phyloP scores from a whole-genome alignment of 768 basidiomycete genomes.

The Mycena indigotica region DNA sequence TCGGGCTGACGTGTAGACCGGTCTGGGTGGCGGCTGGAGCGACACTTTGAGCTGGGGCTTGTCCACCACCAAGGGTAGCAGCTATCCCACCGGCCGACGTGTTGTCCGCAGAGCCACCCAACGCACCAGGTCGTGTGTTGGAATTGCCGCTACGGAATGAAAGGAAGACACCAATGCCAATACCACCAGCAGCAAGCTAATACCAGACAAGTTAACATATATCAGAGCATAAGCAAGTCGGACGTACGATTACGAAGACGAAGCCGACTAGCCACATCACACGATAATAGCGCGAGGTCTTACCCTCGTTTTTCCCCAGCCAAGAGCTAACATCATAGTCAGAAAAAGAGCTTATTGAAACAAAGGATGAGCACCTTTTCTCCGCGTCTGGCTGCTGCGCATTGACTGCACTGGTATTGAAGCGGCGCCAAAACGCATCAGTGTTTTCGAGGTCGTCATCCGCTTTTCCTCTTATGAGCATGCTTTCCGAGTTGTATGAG shows the following conservation, averaged over 20 bases:
- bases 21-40: background rate
- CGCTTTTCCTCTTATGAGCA: conserved; percentile 20
- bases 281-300: conserved; percentile 9
- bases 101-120: conserved; percentile 14
- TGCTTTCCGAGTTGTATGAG: background rate
- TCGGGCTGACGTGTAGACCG: conserved; percentile 15
- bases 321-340: conserved; percentile 8
- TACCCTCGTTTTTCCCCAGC: conserved; percentile 19
- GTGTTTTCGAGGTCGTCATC: conserved; percentile 19
- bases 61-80: background rate
- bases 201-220: background rate
- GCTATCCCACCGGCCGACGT: background rate
- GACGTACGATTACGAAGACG: conserved; percentile 17
- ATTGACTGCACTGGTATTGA: conserved; percentile 16
- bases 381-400: conserved; percentile 13
- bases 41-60: background rate
- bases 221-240: background rate
- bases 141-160: conserved; percentile 13
- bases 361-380: conserved; percentile 9
- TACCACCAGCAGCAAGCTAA: conserved; percentile 19
- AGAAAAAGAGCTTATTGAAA: background rate
- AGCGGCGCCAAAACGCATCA: conserved; percentile 20
- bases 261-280: conserved; percentile 15
- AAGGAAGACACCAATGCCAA: conserved; percentile 16
- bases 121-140: conserved; percentile 2